A percentile compares a stretch with the other conserved stretches of the same genome.
Evolutionary conservation across 306 rosid species (phyloP).

Genomic region (Luffa aegyptiaca): DNA sequence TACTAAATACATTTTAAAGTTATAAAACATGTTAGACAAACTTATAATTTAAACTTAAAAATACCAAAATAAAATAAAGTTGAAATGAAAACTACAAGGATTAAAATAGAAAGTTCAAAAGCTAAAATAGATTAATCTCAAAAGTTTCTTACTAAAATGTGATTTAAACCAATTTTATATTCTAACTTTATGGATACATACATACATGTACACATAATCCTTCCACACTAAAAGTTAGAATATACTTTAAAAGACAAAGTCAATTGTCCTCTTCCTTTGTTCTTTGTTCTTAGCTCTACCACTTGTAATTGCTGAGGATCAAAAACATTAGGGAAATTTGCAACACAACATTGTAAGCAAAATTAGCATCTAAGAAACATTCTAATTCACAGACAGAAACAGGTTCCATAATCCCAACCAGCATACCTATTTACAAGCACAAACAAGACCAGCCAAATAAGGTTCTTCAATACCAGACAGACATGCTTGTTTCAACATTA

Average conservation of each 20-base stretch:
- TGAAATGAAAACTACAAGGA: too few relatives aligned
- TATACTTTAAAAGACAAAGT: not conserved
- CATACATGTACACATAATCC: too few relatives aligned
- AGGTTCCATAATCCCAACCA: not conserved
- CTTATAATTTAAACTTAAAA: too few relatives aligned
- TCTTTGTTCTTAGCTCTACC: not conserved
- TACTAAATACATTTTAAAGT: too few relatives aligned
- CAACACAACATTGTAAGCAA: not conserved
- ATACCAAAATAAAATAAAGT: too few relatives aligned
- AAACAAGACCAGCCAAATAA: not conserved
- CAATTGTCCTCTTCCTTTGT: not conserved
- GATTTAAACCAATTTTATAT: too few relatives aligned
- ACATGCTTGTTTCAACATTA: conserved; percentile 4
- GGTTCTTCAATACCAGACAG: not conserved
- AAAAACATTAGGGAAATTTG: not conserved
- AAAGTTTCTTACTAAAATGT: too few relatives aligned
- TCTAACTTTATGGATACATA: too few relatives aligned
- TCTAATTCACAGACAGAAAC: not conserved
- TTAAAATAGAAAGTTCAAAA: too few relatives aligned
- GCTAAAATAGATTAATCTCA: too few relatives aligned
- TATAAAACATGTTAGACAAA: too few relatives aligned
- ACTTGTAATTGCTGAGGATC: not conserved
- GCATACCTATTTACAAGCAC: not conserved
- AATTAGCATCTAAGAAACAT: not conserved
- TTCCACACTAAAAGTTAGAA: too few relatives aligned